A percentile compares a stretch with the other conserved stretches of the same genome.
Conservation (phyloP, 2,329 filamentous ascomycete genomes). For the Neofusicoccum sp. region DNA sequence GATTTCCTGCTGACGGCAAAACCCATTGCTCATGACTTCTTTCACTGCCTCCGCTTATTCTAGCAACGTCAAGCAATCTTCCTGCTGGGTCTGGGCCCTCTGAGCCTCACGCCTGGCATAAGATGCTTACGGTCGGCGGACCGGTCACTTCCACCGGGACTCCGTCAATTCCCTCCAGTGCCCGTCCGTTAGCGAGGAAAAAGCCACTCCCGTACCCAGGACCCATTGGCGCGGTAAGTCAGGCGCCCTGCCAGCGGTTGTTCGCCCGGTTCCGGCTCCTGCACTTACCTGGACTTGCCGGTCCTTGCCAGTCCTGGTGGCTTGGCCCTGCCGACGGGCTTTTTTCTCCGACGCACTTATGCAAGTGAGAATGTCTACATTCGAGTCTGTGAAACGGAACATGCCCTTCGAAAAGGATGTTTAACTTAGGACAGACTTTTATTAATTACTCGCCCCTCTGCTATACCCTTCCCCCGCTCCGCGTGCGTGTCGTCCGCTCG, state of each 20-base stretch:
- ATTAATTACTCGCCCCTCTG: too few species aligned
- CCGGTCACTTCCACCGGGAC: not conserved
- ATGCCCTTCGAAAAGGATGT: too few species aligned
- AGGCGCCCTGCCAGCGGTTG: not conserved
- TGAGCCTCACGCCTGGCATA: not conserved
- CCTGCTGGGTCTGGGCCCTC: not conserved
- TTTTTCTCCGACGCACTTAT: too few species aligned
- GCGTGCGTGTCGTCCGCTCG: too few species aligned
- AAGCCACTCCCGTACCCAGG: not conserved
- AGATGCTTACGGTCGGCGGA: not conserved
- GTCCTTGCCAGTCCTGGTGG: too few species aligned
- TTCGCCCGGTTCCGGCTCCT: not conserved
- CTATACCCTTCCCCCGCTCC: too few species aligned
- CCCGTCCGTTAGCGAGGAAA: not conserved
- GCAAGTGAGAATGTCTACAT: too few species aligned
- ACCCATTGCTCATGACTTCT: not conserved
- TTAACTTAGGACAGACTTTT: too few species aligned
- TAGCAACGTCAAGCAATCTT: not conserved
- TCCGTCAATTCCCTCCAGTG: not conserved
- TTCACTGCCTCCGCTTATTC: not conserved
- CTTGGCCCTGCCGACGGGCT: too few species aligned
- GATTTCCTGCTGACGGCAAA: not conserved
- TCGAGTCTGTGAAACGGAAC: too few species aligned
- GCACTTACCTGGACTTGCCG: conserved; percentile 4
- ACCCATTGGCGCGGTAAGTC: not conserved